These are phyloP conservation scores for Rhodomyrtus psidioides DNA, from an alignment of 441 rosid species.

Conservation along the genomic window DNA sequence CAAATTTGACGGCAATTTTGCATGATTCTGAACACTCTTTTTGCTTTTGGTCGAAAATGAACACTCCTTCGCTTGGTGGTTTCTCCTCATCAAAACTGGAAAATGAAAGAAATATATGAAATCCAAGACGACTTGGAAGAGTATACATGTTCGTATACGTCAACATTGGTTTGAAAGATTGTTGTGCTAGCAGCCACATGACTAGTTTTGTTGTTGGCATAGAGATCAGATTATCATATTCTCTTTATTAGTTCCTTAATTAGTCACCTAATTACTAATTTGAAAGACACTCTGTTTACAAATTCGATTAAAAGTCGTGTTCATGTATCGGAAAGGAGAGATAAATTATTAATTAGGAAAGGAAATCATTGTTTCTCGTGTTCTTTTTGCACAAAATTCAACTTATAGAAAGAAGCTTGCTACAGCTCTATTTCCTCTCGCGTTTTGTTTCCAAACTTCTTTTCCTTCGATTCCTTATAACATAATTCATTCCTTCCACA, in stretches of 20 bases:
- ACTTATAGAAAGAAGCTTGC: neutral
- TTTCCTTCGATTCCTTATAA: neutral
- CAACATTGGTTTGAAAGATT: neutral
- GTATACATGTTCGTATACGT: too few species aligned
- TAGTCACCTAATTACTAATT: neutral
- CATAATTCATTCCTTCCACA: too few species aligned
- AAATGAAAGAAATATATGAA: too few species aligned
- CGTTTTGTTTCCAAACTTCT: neutral
- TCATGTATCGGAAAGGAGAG: neutral
- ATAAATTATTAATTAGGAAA: neutral
- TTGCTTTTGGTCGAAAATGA: neutral
- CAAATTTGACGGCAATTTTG: neutral
- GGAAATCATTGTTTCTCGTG: too few species aligned
- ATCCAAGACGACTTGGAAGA: neutral
- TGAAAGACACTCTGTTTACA: neutral
- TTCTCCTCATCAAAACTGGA: neutral
- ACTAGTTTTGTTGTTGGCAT: neutral
- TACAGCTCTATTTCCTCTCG: neutral
- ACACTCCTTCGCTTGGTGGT: neutral
- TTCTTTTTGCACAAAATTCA: neutral
- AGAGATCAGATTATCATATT: neutral
- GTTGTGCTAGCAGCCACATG: neutral
- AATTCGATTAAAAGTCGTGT: neutral
- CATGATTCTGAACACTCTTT: neutral
- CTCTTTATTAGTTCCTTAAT: neutral